Conservation (phyloP, 306 rosid species). For the Castanospermum australe region DNA sequence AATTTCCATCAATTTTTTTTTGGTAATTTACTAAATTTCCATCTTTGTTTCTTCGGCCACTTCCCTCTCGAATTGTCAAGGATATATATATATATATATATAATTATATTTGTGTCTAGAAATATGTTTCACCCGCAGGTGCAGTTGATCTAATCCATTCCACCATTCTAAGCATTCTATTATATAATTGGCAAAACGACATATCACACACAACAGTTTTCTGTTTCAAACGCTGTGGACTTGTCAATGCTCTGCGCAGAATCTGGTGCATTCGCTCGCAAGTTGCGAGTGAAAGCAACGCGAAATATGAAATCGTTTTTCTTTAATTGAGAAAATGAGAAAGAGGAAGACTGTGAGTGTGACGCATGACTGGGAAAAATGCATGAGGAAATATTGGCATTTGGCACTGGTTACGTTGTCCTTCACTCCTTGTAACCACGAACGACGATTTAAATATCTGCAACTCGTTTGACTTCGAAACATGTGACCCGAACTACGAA, state of each 20-base stretch:
- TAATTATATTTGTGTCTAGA: not conserved
- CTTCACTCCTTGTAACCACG: not conserved
- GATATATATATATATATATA: too few relatives aligned
- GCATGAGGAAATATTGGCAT: not conserved
- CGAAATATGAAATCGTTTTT: not conserved
- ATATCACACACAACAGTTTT: not conserved
- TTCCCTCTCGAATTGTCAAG: too few relatives aligned
- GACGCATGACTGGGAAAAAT: not conserved
- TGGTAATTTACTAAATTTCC: too few relatives aligned
- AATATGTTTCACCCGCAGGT: not conserved
- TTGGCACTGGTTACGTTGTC: not conserved
- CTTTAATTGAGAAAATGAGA: not conserved
- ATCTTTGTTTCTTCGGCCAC: too few relatives aligned
- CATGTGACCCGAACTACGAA: not conserved
- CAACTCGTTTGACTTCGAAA: conserved; percentile 6
- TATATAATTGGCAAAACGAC: not conserved
- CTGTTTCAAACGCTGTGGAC: not conserved
- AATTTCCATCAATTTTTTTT: too few relatives aligned
- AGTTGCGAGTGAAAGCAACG: not conserved
- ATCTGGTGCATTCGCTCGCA: not conserved
- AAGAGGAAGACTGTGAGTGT: too few relatives aligned
- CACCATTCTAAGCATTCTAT: not conserved
- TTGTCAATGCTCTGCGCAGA: not conserved
- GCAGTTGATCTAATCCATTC: not conserved
- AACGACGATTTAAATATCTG: conserved; percentile 18